Evolutionary conservation across 1,284 basidiomycete species (phyloP).

Genomic region (Ustilago xerochloae): DNA sequence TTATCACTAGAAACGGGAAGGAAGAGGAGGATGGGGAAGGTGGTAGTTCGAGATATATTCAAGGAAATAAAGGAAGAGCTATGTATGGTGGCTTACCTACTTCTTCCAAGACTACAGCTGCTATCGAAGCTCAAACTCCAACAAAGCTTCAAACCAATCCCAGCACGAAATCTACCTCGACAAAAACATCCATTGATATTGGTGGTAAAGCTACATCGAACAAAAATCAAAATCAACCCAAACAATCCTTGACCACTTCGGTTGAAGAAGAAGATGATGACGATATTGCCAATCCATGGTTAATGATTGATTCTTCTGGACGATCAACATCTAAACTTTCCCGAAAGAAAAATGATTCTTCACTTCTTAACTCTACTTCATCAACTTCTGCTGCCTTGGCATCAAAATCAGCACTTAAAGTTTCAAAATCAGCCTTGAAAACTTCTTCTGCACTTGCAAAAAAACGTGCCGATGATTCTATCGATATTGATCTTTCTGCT

Average conservation of each 20-base stretch:
- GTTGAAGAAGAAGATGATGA: conserved; percentile 8
- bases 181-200: conserved; percentile 7
- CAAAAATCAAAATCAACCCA: conserved; percentile 7
- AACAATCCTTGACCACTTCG: neutral
- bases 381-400: conserved; percentile 29
- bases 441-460: conserved; percentile 33
- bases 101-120: neutral
- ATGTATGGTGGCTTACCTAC: conserved; percentile 41
- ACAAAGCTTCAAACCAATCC: neutral
- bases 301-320: conserved; percentile 13
- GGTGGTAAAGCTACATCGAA: conserved; percentile 11
- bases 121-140: neutral
- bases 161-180: neutral
- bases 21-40: neutral
- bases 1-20: neutral
- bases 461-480: conserved; percentile 12
- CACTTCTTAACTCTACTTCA: neutral
- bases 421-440: conserved; percentile 46
- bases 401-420: conserved; percentile 36
- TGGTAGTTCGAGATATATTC: conserved; percentile 23
- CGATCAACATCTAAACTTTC: conserved; percentile 19
- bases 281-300: conserved; percentile 49
- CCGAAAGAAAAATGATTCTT: conserved; percentile 47
- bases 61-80: conserved; percentile 53
- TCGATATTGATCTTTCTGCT: conserved; percentile 18